Base-by-base conservation (phyloP, 345 rosid species). In the Combretum micranthum region DNA sequence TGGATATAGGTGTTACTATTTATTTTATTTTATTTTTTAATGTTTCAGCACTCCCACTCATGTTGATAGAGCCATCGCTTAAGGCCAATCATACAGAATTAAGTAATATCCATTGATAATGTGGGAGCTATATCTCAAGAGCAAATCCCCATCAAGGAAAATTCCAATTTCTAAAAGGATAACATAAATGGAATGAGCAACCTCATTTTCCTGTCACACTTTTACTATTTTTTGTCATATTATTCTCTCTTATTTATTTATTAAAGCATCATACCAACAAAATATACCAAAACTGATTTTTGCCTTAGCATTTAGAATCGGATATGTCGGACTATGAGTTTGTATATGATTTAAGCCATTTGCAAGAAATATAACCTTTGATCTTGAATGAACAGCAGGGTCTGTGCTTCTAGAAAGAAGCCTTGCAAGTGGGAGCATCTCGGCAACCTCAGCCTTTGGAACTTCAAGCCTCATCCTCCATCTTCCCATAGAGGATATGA, bases 381-480 rank as follows among this genome's bases (percentile, higher is more conserved):
- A 86, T 77, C 95, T 83, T 59, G 87, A 81, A 44, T 76, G 98
- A 70, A 92, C 96, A 71, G 88, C 96, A 64, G 98, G 98, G 83
- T 92, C 98, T 57, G 87, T 78, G 73, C 96, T 88, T 73, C 96
- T 83, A 64, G 98, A 92, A 63, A 92, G 87, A 65, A 92, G 96
- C 70, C 96, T 81, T 46, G 98, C 98, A 72, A 92, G 89, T 54
- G 96, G 98, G 71, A 92, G 98, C 98, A 92, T 92, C 83, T 92
- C 98, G 56, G 93, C 91, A 57, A 86, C 93, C 82, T 92, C 96
- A 57, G 98, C 98, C 69, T 77, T 82, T 57, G 98, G 92, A 76
- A 92, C 98, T 79, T 92, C 98, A 69, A 92, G 96, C 76, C 98
- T 85, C 93, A 92, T 80, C 78, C 98, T 86, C 98, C 98, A 92